These are phyloP conservation scores for Podospora pseudopauciseta DNA, from an alignment of 495 filamentous ascomycete genomes.

Conservation along the genomic window DNA sequence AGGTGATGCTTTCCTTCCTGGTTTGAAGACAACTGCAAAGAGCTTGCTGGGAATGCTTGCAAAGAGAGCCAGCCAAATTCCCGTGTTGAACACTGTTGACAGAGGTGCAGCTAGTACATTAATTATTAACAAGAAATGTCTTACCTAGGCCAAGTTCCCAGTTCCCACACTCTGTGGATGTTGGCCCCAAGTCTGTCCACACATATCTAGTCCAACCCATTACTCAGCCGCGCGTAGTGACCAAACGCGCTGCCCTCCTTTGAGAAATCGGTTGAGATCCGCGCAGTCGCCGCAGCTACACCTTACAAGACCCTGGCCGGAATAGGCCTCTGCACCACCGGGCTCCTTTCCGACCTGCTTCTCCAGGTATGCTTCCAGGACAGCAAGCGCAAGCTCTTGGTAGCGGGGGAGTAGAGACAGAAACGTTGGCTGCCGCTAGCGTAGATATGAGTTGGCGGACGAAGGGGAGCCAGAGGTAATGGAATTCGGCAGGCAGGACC, in stretches of 20 bases:
- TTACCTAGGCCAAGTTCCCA: too few relatives aligned
- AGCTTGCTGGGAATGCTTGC: too few relatives aligned
- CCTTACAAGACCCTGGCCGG: background rate
- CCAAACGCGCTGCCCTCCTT: background rate
- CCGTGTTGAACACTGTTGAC: too few relatives aligned
- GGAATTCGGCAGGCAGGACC: slow-evolving; percentile 14
- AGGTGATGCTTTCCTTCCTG: too few relatives aligned
- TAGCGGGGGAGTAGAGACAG: slow-evolving; percentile 13
- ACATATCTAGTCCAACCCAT: background rate
- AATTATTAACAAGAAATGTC: background rate
- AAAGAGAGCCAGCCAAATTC: too few relatives aligned
- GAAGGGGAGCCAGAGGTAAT: slow-evolving; percentile 25
- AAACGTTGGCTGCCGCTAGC: slow-evolving; percentile 13
- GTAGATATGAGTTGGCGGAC: slow-evolving; percentile 18
- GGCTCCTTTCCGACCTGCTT: slow-evolving; percentile 19
- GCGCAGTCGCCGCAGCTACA: slow-evolving; percentile 2
- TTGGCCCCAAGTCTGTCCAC: too few relatives aligned
- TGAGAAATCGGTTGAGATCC: background rate
- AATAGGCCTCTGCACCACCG: slow-evolving; percentile 6
- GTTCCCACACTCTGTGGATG: too few relatives aligned
- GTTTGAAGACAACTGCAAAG: too few relatives aligned
- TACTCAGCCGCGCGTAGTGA: background rate
- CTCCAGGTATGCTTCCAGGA: slow-evolving; percentile 21
- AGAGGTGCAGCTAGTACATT: background rate
- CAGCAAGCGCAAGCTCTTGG: slow-evolving; percentile 17